phyloP scores from a whole-genome alignment of 1,139 yeast genomes.

The Debaryomyces nepalensis region DNA sequence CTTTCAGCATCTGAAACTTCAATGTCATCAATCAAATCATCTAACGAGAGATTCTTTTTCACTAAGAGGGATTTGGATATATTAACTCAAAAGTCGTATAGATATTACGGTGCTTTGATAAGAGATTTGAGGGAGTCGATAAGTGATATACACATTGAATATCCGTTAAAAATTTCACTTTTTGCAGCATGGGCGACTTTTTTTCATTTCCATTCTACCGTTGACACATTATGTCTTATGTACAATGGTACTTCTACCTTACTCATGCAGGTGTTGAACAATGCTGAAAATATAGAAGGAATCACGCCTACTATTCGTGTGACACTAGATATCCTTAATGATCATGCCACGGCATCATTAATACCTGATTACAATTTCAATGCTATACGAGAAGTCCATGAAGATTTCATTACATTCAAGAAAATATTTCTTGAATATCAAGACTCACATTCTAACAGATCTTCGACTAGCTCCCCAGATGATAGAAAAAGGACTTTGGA shows the following conservation, averaged over 20 bases:
- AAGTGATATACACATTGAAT: slow-evolving; percentile 37
- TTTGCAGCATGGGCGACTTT: slow-evolving; percentile 44
- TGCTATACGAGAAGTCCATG: slow-evolving; percentile 31
- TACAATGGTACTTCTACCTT: slow-evolving; percentile 43
- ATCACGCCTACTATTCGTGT: slow-evolving; percentile 34
- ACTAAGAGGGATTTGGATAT: slow-evolving; percentile 34
- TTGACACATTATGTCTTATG: slow-evolving; percentile 38
- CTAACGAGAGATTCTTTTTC: slow-evolving; percentile 19
- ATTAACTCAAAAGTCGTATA: slow-evolving; percentile 39
- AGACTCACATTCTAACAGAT: slow-evolving; percentile 2
- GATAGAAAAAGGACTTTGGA: neutral
- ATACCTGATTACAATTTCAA: slow-evolving; percentile 43
- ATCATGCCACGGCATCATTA: slow-evolving; percentile 30
- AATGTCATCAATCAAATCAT: neutral
- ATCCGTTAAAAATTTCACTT: slow-evolving; percentile 43
- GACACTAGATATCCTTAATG: slow-evolving; percentile 31
- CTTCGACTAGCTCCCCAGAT: neutral
- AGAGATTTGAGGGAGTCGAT: slow-evolving; percentile 39
- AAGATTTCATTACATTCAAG: slow-evolving; percentile 30
- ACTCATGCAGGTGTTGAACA: slow-evolving; percentile 32
- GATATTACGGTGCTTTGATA: slow-evolving; percentile 41
- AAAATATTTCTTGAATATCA: slow-evolving; percentile 22
- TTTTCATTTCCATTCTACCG: slow-evolving; percentile 39
- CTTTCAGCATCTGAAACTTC: slow-evolving; percentile 5
- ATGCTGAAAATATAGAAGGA: slow-evolving; percentile 24